Base-by-base conservation (phyloP, 2,329 filamentous ascomycete genomes). In the Monosporascus ibericus region DNA sequence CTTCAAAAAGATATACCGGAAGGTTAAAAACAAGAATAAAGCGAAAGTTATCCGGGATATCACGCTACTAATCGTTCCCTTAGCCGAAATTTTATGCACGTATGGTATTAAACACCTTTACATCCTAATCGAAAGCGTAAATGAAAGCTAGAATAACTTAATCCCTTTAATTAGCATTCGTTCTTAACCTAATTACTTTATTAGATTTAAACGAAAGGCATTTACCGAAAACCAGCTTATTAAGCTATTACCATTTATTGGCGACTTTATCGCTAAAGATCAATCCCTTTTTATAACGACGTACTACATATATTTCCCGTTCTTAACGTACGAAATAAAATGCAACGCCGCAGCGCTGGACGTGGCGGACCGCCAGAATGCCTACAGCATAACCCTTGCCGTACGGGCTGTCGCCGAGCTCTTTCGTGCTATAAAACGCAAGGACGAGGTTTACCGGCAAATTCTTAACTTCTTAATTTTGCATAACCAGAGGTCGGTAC, bases 261-360 rank as follows among this genome's bases (percentile, higher is more conserved):
- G 67, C 49, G 59, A 72, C 36, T 62, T 63, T 9, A 44, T 66
- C 25, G 38, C 48, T 30, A 61, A 63, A 11, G 64, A 72, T 50
- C 59, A 60, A 48, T 78, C 69, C 20, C 70, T 62, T 55, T 75
- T 78, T 49, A 73, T 75, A 65, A 70, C 58, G 8, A 79, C 72
- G 8, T 73, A 68, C 49, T 63, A 70, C 4, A 76, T 78, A 65
- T 75, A 72, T 64, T 77, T 80, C 55, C 74, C 74, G 3, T 80
- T 78, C 55, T 63, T 79, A 0, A 70, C 71, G 22, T 22, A 22
- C 22, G 22, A 22, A 4, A 4, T 22, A 22, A 22, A 22, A 22
- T 22, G 22, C 22, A 4, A 4, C 4, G 4, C 22, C 22, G 22
- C 4, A 22, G 0, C 58, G 1, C 70, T 75, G 6, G 63, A 72